Percentiles rank a stretch among this genome's conserved stretches.
Evolutionary conservation across 768 basidiomycete genomes (phyloP).

Genomic region (Phylloporus sp.): DNA sequence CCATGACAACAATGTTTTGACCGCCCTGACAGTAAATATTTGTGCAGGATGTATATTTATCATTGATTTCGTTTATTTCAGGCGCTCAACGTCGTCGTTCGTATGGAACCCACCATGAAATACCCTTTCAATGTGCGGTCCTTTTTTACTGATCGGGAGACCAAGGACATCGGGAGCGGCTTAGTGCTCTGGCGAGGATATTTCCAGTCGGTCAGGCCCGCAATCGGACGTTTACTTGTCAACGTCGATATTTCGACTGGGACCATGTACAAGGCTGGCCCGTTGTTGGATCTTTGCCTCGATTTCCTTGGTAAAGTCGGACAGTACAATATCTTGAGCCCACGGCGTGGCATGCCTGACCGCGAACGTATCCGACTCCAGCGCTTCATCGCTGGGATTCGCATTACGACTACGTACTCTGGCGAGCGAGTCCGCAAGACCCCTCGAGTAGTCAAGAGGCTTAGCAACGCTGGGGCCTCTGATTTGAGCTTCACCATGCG

Average conservation of each 20-base stretch:
- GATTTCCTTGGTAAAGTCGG: constrained; percentile 44
- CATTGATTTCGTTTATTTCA: constrained; percentile 23
- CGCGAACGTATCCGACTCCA: constrained; percentile 51
- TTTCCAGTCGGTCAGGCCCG: constrained; percentile 75
- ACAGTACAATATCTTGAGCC: constrained; percentile 35
- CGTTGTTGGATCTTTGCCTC: constrained; percentile 54
- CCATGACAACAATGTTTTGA: constrained; percentile 63
- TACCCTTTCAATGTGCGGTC: constrained; percentile 73
- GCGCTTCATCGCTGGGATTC: constrained; percentile 52
- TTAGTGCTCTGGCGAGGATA: constrained; percentile 76
- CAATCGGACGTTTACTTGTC: constrained; percentile 57
- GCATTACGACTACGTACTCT: constrained; percentile 42
- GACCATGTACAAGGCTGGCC: constrained; percentile 67
- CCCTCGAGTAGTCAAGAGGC: constrained; percentile 59
- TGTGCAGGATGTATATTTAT: neutral
- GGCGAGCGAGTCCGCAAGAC: constrained; percentile 37
- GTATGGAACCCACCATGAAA: constrained; percentile 66
- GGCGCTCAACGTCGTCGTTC: constrained; percentile 72
- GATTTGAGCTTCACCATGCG: constrained; percentile 53
- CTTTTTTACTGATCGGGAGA: constrained; percentile 62
- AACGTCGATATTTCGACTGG: constrained; percentile 80
- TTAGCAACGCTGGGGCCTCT: constrained; percentile 52
- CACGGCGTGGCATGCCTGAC: constrained; percentile 42
- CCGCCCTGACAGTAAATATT: constrained; percentile 55
- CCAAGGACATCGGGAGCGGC: constrained; percentile 53